phyloP scores from a whole-genome alignment of 139 green algal species.

The Picochlorum sp. region DNA sequence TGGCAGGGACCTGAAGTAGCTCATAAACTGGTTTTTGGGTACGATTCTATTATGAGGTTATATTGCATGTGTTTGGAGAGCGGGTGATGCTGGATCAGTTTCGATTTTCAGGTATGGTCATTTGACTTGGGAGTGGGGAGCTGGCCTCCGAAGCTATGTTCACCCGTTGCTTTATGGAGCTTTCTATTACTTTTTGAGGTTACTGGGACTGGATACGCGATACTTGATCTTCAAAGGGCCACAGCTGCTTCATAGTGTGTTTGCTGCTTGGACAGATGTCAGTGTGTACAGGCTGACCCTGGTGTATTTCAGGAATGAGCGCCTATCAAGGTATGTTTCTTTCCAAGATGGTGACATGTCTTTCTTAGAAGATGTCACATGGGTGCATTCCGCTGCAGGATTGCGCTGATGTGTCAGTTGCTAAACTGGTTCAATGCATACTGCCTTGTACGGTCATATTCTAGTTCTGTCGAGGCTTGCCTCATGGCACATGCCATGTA shows the following conservation, averaged over 20 bases:
- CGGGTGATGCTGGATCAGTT: not conserved
- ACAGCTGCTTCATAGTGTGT: slow-evolving; percentile 35
- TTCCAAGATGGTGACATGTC: not conserved
- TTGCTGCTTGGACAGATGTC: slow-evolving; percentile 36
- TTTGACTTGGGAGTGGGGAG: slow-evolving; percentile 66
- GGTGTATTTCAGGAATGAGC: not conserved
- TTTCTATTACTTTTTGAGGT: slow-evolving; percentile 29
- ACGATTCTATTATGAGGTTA: not conserved
- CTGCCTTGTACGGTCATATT: slow-evolving; percentile 51
- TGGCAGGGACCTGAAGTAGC: slow-evolving; percentile 65
- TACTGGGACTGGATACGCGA: slow-evolving; percentile 14
- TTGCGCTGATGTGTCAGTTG: slow-evolving; percentile 41
- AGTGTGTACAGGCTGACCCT: slow-evolving; percentile 18
- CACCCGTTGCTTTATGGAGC: slow-evolving; percentile 57
- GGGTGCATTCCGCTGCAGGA: slow-evolving; percentile 24
- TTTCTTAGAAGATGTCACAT: not conserved
- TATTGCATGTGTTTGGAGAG: not conserved
- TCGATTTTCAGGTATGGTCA: slow-evolving; percentile 46
- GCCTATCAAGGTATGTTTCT: not conserved
- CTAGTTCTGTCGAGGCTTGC: slow-evolving; percentile 49
- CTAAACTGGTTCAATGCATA: slow-evolving; percentile 64
- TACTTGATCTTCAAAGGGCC: slow-evolving; percentile 24
- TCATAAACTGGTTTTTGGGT: slow-evolving; percentile 57
- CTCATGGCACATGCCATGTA: slow-evolving; percentile 25
- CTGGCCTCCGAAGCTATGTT: slow-evolving; percentile 38